Evolutionary conservation across 2,329 filamentous ascomycete species (phyloP).

Genomic region (Ophiostoma australiae): DNA sequence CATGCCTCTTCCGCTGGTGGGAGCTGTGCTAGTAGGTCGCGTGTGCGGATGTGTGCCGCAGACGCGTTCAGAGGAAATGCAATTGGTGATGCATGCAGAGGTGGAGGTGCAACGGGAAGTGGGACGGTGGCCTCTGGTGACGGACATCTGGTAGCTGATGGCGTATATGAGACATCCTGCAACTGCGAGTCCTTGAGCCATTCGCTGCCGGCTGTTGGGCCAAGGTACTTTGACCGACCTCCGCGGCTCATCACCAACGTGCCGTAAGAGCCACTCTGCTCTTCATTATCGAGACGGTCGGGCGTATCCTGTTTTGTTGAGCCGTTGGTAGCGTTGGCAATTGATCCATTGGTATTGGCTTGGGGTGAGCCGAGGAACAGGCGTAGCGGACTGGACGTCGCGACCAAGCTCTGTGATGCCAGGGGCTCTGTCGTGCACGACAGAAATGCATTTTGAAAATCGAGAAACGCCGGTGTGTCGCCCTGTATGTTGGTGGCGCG

Average conservation of each 20-base stretch:
- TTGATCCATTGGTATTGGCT: neutral
- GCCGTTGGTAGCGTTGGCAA: neutral
- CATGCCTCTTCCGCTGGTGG: slow-evolving; percentile 19
- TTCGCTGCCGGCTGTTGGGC: slow-evolving; percentile 21
- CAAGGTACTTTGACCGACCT: slow-evolving; percentile 20
- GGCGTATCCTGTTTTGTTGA: neutral
- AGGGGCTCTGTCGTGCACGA: neutral
- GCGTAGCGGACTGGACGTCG: neutral
- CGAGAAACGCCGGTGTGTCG: neutral
- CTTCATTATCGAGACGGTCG: slow-evolving; percentile 3
- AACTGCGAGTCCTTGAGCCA: slow-evolving; percentile 23
- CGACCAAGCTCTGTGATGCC: neutral
- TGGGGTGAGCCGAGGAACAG: neutral
- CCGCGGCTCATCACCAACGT: slow-evolving; percentile 21
- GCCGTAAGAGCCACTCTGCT: slow-evolving; percentile 19
- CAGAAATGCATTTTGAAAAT: slow-evolving; percentile 1
- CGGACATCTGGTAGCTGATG: neutral
- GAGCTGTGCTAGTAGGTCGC: slow-evolving; percentile 12
- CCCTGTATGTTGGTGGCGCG: neutral
- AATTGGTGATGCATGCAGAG: neutral
- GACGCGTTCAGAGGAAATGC: neutral
- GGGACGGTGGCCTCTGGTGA: neutral
- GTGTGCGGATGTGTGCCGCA: neutral
- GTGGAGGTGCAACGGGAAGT: neutral
- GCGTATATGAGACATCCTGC: slow-evolving; percentile 7